Base-by-base conservation (phyloP, 139 green algal species). In the Chlamydomonas sphaeroides region DNA sequence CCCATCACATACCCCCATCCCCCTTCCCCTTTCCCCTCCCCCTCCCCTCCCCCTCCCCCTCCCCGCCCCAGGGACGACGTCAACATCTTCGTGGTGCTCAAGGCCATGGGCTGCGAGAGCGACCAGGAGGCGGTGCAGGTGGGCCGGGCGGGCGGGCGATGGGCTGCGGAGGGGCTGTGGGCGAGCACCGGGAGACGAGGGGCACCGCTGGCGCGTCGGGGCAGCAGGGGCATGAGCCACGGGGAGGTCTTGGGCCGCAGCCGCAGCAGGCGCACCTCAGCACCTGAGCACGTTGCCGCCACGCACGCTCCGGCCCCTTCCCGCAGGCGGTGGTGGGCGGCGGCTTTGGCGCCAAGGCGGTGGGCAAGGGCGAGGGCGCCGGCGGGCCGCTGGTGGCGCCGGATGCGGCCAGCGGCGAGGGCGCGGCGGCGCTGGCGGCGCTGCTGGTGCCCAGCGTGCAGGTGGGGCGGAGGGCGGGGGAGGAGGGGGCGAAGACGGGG, bases 101-200 rank as follows among this genome's bases (percentile, higher is more conserved):
- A 96, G 80, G 97, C 97, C 1, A 99, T 99, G 97, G 97, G 97
- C 3, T 87, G 96, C 48, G 94, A 98, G 88, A 95, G 87, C 65
- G 97, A 99, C 84, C 95, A 98, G 87, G 97, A 99, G 90, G 86
- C 96, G 32, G 76, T 83, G 63, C 76, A 73, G n/a, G n/a, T n/a
- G n/a, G n/a, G n/a, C n/a, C n/a, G n/a, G n/a, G n/a, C n/a, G n/a
- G n/a, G n/a, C n/a, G n/a, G n/a, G n/a, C n/a, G n/a, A n/a, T n/a
- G n/a, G n/a, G n/a, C n/a, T n/a, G n/a, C n/a, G n/a, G n/a, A n/a
- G n/a, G n/a, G n/a, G n/a, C n/a, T n/a, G n/a, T n/a, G n/a, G n/a
- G n/a, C n/a, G n/a, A n/a, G n/a, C n/a, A n/a, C n/a, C n/a, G n/a
- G n/a, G n/a, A n/a, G n/a, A n/a, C n/a, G n/a, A n/a, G n/a, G n/a